Percentiles rank a stretch among this genome's conserved stretches.
Evolutionary conservation across 257 asterid genomes (phyloP).

Genomic region (Rubia yunnanensis): DNA sequence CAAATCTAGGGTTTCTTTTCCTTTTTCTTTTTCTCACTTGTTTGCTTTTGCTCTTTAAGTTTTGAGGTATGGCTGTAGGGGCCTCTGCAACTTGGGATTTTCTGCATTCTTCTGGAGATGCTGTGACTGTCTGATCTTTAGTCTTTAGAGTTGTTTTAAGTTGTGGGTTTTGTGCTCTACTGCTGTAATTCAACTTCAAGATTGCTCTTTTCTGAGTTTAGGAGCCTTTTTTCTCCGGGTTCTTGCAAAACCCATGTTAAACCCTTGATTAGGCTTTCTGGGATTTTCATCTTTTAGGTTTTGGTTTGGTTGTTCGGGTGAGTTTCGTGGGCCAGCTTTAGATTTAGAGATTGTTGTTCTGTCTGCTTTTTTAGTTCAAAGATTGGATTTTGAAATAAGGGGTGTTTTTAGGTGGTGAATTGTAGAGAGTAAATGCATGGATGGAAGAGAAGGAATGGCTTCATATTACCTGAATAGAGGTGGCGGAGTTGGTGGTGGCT

Average conservation of each 20-base stretch:
- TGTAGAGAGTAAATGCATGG: slow-evolving; percentile 32
- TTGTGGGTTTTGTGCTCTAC: slow-evolving; percentile 6
- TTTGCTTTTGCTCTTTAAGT: slow-evolving; percentile 13
- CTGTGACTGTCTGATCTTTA: slow-evolving; percentile 25
- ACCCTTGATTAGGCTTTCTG: slow-evolving; percentile 26
- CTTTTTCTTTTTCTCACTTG: slow-evolving; percentile 12
- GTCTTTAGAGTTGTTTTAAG: slow-evolving; percentile 8
- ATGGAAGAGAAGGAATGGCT: slow-evolving; percentile 38
- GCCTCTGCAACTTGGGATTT: slow-evolving; percentile 21
- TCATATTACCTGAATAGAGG: slow-evolving; percentile 28
- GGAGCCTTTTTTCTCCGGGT: slow-evolving; percentile 5
- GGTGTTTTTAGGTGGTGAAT: background rate
- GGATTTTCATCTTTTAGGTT: slow-evolving; percentile 4
- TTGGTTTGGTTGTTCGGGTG: slow-evolving; percentile 12
- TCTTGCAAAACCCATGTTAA: slow-evolving; percentile 51
- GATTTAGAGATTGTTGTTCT: slow-evolving; percentile 16
- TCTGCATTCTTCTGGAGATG: slow-evolving; percentile 35
- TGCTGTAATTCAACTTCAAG: slow-evolving; percentile 7
- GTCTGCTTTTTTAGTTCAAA: slow-evolving; percentile 2
- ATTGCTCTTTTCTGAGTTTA: slow-evolving; percentile 11
- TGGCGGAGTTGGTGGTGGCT: slow-evolving; percentile 21
- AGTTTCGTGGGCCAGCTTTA: slow-evolving; percentile 20
- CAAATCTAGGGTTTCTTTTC: slow-evolving; percentile 72
- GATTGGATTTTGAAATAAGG: slow-evolving; percentile 8
- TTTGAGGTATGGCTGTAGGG: slow-evolving; percentile 21